Conservation (phyloP, 768 basidiomycete genomes). For the Lanmaoa rubissima region DNA sequence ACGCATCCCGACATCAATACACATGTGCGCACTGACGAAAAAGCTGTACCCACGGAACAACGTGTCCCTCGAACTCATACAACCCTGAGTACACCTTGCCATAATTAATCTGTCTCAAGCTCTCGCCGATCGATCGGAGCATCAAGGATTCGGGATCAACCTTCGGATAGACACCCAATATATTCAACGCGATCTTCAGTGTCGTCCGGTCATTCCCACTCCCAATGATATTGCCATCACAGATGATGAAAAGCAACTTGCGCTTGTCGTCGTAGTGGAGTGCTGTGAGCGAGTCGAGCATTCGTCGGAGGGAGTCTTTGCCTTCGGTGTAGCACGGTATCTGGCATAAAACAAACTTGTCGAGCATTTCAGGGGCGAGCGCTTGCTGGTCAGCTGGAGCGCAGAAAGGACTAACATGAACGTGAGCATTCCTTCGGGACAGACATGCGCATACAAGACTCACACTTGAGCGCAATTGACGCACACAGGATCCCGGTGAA, state of each 20-base stretch:
- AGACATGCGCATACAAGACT: conserved; percentile 40
- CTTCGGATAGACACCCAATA: conserved; percentile 86
- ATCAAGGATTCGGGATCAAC: conserved; percentile 88
- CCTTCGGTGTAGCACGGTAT: no score
- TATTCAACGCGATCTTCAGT: conserved; percentile 88
- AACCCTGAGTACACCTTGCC: conserved; percentile 94
- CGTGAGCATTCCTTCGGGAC: no score
- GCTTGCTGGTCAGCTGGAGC: no score
- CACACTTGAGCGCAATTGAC: conserved; percentile 84
- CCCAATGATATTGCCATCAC: conserved; percentile 95
- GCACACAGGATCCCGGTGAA: conserved; percentile 74
- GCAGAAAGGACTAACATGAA: no score
- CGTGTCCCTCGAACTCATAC: conserved; percentile 94
- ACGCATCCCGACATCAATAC: not conserved
- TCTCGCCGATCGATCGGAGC: conserved; percentile 92
- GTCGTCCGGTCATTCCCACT: conserved; percentile 92
- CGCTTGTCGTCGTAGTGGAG: no score
- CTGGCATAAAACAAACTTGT: no score
- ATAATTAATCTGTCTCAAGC: conserved; percentile 85
- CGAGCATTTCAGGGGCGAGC: no score
- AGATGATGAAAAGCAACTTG: conserved; percentile 87
- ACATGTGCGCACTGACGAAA: not conserved
- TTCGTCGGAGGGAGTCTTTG: no score
- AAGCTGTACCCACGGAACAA: no score
- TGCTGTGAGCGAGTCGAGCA: no score